Conservation (phyloP, 1,139 yeast species). For the Magnusiomyces suaveolens region DNA sequence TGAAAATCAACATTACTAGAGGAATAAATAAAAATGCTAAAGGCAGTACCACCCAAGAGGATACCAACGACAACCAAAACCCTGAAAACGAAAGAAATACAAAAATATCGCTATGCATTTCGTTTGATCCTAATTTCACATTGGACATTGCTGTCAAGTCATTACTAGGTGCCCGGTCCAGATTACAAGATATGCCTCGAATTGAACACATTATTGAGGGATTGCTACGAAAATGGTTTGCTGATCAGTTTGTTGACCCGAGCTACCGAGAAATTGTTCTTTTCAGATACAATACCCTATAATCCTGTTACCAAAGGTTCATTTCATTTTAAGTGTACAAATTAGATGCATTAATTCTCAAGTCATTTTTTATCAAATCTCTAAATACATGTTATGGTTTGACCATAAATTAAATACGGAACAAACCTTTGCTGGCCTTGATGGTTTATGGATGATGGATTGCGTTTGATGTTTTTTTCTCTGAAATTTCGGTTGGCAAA, state of each 20-base stretch:
- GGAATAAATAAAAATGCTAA: constrained; percentile 17
- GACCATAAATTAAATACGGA: too few relatives aligned
- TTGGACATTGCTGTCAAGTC: constrained; percentile 81
- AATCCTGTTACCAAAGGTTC: too few relatives aligned
- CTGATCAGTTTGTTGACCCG: constrained; percentile 89
- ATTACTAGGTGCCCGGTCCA: constrained; percentile 83
- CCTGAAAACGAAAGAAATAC: constrained; percentile 34
- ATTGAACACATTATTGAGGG: constrained; percentile 76
- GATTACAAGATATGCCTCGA: constrained; percentile 88
- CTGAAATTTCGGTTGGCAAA: too few relatives aligned
- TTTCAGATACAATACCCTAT: not conserved
- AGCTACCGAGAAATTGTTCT: constrained; percentile 59
- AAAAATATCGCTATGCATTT: constrained; percentile 31
- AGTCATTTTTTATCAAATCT: too few relatives aligned
- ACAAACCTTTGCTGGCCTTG: too few relatives aligned
- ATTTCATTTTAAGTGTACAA: too few relatives aligned
- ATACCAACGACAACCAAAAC: constrained; percentile 41
- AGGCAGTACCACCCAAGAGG: constrained; percentile 15
- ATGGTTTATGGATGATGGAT: too few relatives aligned
- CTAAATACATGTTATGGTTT: too few relatives aligned
- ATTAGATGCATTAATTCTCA: too few relatives aligned
- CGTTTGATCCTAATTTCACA: constrained; percentile 84
- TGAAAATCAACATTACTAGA: constrained; percentile 36
- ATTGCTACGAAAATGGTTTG: constrained; percentile 78
- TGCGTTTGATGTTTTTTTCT: too few relatives aligned